Evolutionary conservation across 495 filamentous ascomycete species (phyloP), one percentile per base, ranked within the genome.

Genomic region (Hypoxylon rickii): DNA sequence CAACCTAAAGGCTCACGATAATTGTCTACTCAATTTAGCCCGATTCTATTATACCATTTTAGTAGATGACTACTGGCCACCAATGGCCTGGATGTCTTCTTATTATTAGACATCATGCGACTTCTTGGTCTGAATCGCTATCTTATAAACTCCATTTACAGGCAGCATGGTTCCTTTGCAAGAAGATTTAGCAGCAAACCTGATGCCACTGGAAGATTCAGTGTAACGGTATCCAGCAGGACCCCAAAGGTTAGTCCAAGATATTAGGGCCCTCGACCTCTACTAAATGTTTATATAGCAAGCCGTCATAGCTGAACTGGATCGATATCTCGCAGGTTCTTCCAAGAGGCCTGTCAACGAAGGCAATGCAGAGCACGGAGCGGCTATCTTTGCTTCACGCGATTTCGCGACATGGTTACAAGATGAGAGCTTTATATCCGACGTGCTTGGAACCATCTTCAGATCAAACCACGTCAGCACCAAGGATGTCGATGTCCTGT

Each of bases 371-470:
- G 22, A 46, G 32, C 12, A 66, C 54, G 69, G 53, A 17, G 67
- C 63, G 2, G 69, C 75, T 19, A 53, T 78, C 4, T 57, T 78
- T 17, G 65, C 65, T 16, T 74, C 73, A 33, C 56, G 42, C 22
- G 26, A 66, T 13, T 63, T 76, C 10, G 65, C 68, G n/a, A 45
- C 58, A 31, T 76, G 71, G 72, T 37, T 76, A 18, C 47, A 73
- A 19, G 74, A 77, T 42, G 50, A 68, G 7, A 45, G 13, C 18
- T 77, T 77, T 13, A 53, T 79, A 15, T 51, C 64, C 1, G 17
- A 33, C 3, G 29, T 79, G 7, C 58, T 78, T 6, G 19, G 21
- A 26, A 31, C 51, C 18, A 44, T 58, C 33, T 45, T 54, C 19
- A 47, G 55, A 13, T 20, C 32, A 24, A 38, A 36, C 6, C 44